Evolutionary conservation across 2,329 filamentous ascomycete species (phyloP), one percentile per base, ranked within the genome.

Genomic region (Mollisiaceae sp.): DNA sequence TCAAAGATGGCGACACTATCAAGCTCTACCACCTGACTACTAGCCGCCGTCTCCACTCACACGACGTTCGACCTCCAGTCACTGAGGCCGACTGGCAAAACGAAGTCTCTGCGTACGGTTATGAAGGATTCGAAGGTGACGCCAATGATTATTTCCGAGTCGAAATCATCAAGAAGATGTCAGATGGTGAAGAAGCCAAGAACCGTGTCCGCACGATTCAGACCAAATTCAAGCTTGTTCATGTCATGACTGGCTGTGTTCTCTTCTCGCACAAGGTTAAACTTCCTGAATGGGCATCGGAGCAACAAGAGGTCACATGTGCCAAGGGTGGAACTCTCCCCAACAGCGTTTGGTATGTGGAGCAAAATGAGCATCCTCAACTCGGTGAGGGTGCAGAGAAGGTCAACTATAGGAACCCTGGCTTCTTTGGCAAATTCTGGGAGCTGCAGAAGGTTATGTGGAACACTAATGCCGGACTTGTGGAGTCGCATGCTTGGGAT

Each of bases 191-290:
- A 22, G 82, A 89, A 65, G 92, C 94, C 64, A 96, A 97, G 83
- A 87, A 91, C 73, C 90, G 94, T 38, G 77, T 99, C 59, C 89
- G 95, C 65, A 97, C 95, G 35, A 98, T 99, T 70, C 90, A 99
- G 80, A 93, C 93, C 73, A 98, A 98, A 82, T 99, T 99, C 83
- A 91, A 89, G 76, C 90, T 99, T 54, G 86, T 98, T 39, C 95
- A 99, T 76, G 81, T 97, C 77, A 98, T 99, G 95, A 97, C 93
- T 69, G 94, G 94, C 56, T 99, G 95, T 76, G 91, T 90, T 14
- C 85, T 99, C 27, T 99, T 99, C 83, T 98, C 94, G 0, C 95
- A 99, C 85, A 98, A 97, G 82, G 94, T 98, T 77, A 99, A 99
- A 83, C 89, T 99, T 65, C 95, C 95, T 2, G 93, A 97, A 2